A percentile compares a stretch with the other conserved stretches of the same genome.
Conservation (phyloP, 1,139 yeast species). For the Taphrina flavorubra region DNA sequence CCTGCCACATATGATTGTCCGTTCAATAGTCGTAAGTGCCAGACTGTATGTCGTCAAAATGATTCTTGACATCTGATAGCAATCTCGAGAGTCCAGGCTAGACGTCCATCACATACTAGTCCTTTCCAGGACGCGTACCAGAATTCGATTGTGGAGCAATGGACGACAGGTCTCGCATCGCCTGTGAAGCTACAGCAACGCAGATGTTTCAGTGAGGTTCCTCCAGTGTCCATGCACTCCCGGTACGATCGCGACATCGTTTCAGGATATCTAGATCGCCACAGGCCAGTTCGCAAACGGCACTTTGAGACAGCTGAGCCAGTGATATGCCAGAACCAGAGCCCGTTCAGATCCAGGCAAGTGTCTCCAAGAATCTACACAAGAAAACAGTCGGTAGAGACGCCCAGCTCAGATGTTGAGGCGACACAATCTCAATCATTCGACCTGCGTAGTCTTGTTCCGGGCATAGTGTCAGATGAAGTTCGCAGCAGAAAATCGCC, state of each 20-base stretch:
- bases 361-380: neutral
- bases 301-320: neutral
- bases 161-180: neutral
- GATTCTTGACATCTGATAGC: neutral
- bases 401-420: neutral
- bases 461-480: slow-evolving; percentile 8
- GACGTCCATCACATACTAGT: neutral
- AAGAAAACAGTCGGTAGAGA: neutral
- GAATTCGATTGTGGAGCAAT: neutral
- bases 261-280: neutral
- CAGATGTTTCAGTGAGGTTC: slow-evolving; percentile 2
- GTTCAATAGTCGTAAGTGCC: slow-evolving; percentile 6
- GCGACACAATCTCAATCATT: neutral
- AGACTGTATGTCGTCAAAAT: neutral
- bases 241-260: slow-evolving; percentile 10
- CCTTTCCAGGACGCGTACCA: slow-evolving; percentile 8
- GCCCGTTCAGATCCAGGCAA: slow-evolving; percentile 13
- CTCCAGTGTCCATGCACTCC: slow-evolving; percentile 1
- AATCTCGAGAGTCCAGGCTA: neutral
- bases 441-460: neutral
- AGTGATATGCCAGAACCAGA: neutral
- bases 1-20: slow-evolving; percentile 20
- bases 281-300: neutral
- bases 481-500: slow-evolving; percentile 12
- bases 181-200: neutral